A percentile compares a stretch with the other conserved stretches of the same genome.
Conservation (phyloP, 441 rosid species). For the Adansonia grandidieri region DNA sequence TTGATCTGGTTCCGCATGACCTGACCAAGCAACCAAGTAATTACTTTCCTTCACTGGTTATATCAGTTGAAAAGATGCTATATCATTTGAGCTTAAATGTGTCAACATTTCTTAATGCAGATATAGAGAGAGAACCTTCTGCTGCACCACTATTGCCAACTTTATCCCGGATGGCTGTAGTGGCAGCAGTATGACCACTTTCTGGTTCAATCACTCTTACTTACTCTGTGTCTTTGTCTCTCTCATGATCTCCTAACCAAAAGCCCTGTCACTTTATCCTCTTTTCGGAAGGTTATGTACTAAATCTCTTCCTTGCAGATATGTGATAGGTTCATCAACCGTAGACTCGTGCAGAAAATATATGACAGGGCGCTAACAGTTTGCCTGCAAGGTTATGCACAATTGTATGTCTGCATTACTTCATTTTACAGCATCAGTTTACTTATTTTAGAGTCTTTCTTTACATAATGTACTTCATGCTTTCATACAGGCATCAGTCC, state of each 20-base stretch:
- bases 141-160: constrained; percentile 12
- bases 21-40: constrained; percentile 8
- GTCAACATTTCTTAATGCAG: not conserved
- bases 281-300: constrained; percentile 5
- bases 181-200: not conserved
- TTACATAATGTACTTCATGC: not conserved
- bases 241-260: not conserved
- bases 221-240: not conserved
- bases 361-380: constrained; percentile 73
- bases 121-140: not conserved
- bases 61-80: constrained; percentile 2
- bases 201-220: not conserved
- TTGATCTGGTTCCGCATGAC: not conserved
- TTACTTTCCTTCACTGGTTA: not conserved
- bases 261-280: not conserved
- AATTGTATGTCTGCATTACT: constrained; percentile 58
- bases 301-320: constrained; percentile 49
- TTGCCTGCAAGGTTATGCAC: constrained; percentile 92
- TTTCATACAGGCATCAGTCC: constrained; percentile 68
- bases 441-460: not conserved
- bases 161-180: constrained; percentile 1
- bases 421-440: not conserved
- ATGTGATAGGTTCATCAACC: constrained; percentile 82
- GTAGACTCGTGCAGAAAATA: constrained; percentile 63
- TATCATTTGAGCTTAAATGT: constrained; percentile 10